A percentile compares a stretch with the other conserved stretches of the same genome.
These are phyloP conservation scores for Teunomyces atbi DNA, from an alignment of 805 yeast species.

Conservation along the genomic window DNA sequence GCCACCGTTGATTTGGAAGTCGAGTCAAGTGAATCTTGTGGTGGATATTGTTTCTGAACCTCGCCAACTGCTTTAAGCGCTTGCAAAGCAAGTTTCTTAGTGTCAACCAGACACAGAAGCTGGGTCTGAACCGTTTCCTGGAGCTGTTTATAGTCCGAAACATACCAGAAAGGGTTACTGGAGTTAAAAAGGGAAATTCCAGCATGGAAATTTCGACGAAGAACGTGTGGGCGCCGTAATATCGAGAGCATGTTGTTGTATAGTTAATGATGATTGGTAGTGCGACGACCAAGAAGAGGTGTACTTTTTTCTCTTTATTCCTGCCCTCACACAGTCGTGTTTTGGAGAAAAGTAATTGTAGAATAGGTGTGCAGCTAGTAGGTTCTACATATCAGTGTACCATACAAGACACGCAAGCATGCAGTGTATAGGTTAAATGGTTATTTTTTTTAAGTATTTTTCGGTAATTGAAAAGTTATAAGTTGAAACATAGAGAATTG, in stretches of 20 bases:
- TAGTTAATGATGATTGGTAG: background rate
- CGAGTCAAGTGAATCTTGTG: constrained; percentile 17
- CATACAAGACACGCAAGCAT: too few species aligned
- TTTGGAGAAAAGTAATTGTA: background rate
- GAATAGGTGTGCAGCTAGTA: too few species aligned
- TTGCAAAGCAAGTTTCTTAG: background rate
- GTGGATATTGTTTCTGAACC: constrained; percentile 12
- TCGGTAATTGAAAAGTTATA: too few species aligned
- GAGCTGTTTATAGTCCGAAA: constrained; percentile 4
- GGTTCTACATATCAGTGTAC: too few species aligned
- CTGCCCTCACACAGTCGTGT: background rate
- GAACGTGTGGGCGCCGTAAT: background rate
- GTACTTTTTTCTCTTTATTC: background rate
- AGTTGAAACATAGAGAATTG: too few species aligned
- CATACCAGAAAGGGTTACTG: constrained; percentile 3
- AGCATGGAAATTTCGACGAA: background rate
- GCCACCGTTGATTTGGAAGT: constrained; percentile 8
- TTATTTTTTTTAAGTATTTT: too few species aligned
- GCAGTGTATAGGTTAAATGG: too few species aligned
- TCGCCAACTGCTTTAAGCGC: constrained; percentile 5
- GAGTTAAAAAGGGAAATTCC: background rate
- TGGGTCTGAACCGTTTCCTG: constrained; percentile 3
- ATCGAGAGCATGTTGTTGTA: background rate
- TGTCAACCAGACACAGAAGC: background rate
- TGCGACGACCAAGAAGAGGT: background rate